Base-by-base conservation (phyloP, 306 rosid species). In the Quercus suber region DNA sequence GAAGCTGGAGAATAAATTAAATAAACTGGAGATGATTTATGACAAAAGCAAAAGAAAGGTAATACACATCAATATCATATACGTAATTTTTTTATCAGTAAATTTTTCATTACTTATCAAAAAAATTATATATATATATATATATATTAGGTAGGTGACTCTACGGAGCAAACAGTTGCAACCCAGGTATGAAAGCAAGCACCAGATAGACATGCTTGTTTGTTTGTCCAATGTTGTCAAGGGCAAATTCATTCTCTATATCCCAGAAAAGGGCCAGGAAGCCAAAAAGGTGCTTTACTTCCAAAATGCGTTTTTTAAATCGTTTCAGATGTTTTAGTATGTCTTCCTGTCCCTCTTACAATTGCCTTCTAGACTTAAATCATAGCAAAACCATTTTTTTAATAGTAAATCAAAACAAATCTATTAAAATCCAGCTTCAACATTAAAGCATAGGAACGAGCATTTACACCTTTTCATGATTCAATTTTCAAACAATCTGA, bases 21-120 rank as follows among this genome's bases (percentile, higher is more conserved):
- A 76, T 52, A 76, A 80, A 56, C 25, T 35, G 18, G 23, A 77
- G 71, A 45, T 80, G 67, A 55, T 53, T 35, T 2, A 52, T 13
- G 64, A 52, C 11, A 37, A 18, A 55, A 13, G 20, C 28, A 63
- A 27, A 63, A 2, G 18, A 31, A 65, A 19, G 19, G 11, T 21
- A 5, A 17, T 65, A 63, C 15, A 28, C 41, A 65, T 33, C 25
- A 33, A 65, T 58, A 65, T 19, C 71, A 65, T 19, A 33, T 65
- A 65, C 10, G 6, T 33, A 33, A 33, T 33, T 33, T 33, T 33
- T 33, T 33, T 1, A 33, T 33, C 37, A 33, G 1, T 33, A 33
- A 33, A 5, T 33, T 33, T 5, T 33, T 33, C 5, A 1, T 33
- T 33, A 33, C 37, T 33, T 5, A 33, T 5, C 37, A 33, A 33